Base-by-base conservation (phyloP, 495 filamentous ascomycete species). In the Hamigera avellanea region DNA sequence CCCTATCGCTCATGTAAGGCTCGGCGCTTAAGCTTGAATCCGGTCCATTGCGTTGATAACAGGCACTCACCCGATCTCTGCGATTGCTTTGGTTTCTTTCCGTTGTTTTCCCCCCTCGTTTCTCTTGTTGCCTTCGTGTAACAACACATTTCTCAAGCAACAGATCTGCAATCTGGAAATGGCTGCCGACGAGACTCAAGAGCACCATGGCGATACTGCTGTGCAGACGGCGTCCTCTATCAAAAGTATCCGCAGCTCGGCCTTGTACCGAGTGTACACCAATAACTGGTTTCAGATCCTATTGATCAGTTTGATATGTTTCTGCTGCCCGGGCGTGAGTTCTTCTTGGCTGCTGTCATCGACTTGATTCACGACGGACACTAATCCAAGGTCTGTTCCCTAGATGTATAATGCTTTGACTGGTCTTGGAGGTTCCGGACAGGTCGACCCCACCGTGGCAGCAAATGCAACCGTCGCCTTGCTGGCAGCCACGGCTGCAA, bases 321-420 rank as follows among this genome's bases (percentile, higher is more conserved):
- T 93, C 66, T 64, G 88, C 40, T 89, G 83, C 54, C 85, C 83
- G 25, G 80, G 81, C 18, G 57, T 14, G 27, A 6, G 27, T 30
- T 12, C n/a, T n/a, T 13, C 27, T 6, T n/a, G 27, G 10, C n/a
- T 14, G 5, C n/a, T 6, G 27, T 30, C n/a, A n/a, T n/a, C n/a
- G n/a, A n/a, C n/a, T n/a, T 45, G 52, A 48, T 13, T 12, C 35
- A 23, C 14, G 33, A 32, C 28, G 36, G 27, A 29, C 18, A 27
- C 19, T 35, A 8, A 26, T 13, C 40, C 26, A 18, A 26, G 19
- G 14, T 5, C 17, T 10, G 19, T 4, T 21, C 10, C 12, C 3
- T 33, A 57, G 61, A 76, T 77, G 73, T 91, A 83, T 67, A 93
- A 91, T 63, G 86, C 73, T 9, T 52, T 76, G 34, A 57, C 57